Evolutionary conservation across 495 filamentous ascomycete genomes (phyloP).

Genomic region (Pyrenopolyporus hunteri): DNA sequence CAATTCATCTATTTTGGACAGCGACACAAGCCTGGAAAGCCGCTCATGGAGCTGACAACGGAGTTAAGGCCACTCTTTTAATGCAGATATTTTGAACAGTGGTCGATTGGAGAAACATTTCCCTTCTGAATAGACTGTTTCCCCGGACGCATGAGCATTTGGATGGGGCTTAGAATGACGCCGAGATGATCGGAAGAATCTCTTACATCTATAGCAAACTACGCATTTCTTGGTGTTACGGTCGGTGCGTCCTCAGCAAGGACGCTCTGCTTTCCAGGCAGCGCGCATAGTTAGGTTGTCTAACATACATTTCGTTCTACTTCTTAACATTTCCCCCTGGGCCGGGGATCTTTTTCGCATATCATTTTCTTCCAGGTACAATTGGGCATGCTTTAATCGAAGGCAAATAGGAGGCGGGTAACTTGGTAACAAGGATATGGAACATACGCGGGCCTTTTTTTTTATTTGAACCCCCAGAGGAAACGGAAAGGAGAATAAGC

Average conservation of each 20-base stretch:
- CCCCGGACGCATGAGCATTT: too few species aligned
- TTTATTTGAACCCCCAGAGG: not conserved
- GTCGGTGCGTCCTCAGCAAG: too few species aligned
- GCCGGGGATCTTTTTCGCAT: too few species aligned
- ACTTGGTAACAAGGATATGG: conserved; percentile 9
- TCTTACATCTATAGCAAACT: too few species aligned
- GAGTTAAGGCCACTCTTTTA: not conserved
- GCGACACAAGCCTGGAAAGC: conserved; percentile 18
- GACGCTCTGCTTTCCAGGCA: too few species aligned
- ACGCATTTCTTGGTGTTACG: too few species aligned
- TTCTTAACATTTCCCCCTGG: too few species aligned
- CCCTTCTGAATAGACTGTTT: not conserved
- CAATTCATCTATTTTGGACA: conserved; percentile 18
- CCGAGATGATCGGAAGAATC: too few species aligned
- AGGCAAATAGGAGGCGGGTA: conserved; percentile 11
- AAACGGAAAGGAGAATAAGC: not conserved
- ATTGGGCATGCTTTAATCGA: conserved; percentile 7
- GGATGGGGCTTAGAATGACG: too few species aligned
- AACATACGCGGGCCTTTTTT: conserved; percentile 21
- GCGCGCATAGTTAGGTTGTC: not conserved
- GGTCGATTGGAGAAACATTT: not conserved
- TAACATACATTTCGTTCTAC: too few species aligned
- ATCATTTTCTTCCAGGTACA: conserved; percentile 6
- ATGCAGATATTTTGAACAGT: not conserved
- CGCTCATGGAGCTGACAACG: not conserved